These are phyloP conservation scores for Cordyceps militaris DNA, from an alignment of 2,329 filamentous ascomycete genomes.

Conservation along the genomic window DNA sequence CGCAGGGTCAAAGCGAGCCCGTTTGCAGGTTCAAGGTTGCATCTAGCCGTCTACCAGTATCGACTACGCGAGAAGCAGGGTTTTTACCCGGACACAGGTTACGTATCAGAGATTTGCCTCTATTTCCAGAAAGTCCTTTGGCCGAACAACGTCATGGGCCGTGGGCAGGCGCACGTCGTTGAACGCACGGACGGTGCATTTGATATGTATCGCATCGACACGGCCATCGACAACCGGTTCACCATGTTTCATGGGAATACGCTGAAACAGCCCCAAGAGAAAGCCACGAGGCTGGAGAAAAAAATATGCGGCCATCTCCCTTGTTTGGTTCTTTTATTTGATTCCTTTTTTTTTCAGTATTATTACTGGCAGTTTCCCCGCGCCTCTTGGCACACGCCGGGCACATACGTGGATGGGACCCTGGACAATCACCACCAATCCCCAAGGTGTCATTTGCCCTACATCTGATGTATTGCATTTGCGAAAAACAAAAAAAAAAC, in stretches of 20 bases:
- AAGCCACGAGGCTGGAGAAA: neutral
- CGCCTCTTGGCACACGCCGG: neutral
- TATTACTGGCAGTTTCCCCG: neutral
- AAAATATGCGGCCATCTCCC: neutral
- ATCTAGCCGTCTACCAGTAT: too few species aligned
- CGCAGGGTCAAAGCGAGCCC: conserved; percentile 1
- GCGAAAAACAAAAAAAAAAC: neutral
- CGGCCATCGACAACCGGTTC: neutral
- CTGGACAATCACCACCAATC: neutral
- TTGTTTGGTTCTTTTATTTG: neutral
- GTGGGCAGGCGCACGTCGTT: neutral
- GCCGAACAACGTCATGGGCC: neutral
- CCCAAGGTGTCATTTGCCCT: neutral
- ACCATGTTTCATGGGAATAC: conserved; percentile 4
- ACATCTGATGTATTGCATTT: neutral
- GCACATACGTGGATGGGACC: neutral
- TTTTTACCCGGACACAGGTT: too few species aligned
- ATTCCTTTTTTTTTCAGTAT: neutral
- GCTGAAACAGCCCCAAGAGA: conserved; percentile 1
- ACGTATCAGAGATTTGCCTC: neutral
- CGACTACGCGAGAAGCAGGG: too few species aligned
- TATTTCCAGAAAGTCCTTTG: too few species aligned
- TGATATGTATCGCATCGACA: neutral
- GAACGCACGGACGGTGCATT: neutral
- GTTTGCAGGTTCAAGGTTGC: neutral